Evolutionary conservation across 441 rosid genomes (phyloP), one percentile per base, ranked within the genome.

Genomic region (Erysimum pusillum): DNA sequence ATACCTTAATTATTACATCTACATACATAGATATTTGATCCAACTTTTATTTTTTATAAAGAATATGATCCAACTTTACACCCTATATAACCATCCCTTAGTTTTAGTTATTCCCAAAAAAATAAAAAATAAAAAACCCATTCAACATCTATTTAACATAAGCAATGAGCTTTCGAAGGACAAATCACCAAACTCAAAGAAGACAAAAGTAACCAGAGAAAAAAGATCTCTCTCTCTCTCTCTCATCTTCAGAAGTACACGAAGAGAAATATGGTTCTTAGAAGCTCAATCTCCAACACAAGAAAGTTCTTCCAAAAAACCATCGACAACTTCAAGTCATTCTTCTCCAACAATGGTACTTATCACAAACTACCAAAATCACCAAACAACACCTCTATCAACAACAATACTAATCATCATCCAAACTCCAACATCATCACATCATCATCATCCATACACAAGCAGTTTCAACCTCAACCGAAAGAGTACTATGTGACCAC

Each of bases 291-390:
- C 67, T 84, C 87, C 72, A 81, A 60, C 81, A 88, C 96, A 71
- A 93, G 80, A 76, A 90, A 73, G 49, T 84, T 94, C 84, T 85
- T 94, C 46, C 81, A 80, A 2, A 92, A 80, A 81, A 86, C 95
- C 76, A 4, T 92, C 4, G 68, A 81, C 44, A 81, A 70, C 65
- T 45, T 94, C 80, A 88, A 83, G 74, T 85, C 91, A 58, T 83
- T 94, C 8, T 81, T 94, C 84, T 78, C 88, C 12, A 67, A 53
- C 57, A 56, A 60, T 46, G 63, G 66, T 28, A 80, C 63, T 3
- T 90, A 94, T 83, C 79, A 88, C 8, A 92, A 85, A 79, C 83
- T 94, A 38, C 97, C 89, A 9, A 91, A 94, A 77, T 51, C 81
- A 18, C 75, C 89, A 38, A 83, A 84, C 8, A 77, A 64, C 80